phyloP scores from a whole-genome alignment of 192 early-diverging fungal species.

The Entomortierella chlamydospora region DNA sequence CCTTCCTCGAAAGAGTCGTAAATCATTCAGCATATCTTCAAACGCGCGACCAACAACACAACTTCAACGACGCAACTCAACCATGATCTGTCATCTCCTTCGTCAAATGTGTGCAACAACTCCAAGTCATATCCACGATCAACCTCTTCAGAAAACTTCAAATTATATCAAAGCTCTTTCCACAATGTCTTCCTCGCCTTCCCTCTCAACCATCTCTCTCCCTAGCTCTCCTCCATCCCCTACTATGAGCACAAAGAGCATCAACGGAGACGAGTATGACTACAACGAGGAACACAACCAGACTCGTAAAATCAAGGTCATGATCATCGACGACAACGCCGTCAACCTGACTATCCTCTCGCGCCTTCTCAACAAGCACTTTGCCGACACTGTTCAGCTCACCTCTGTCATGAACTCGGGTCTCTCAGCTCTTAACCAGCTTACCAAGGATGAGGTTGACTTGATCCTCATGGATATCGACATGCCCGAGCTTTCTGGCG shows the following conservation, averaged over 20 bases:
- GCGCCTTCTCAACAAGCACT: constrained; percentile 66
- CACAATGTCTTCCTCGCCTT: constrained; percentile 28
- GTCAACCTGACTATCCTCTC: constrained; percentile 72
- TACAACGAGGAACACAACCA: constrained; percentile 18
- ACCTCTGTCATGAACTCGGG: constrained; percentile 63
- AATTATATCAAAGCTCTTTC: constrained; percentile 8
- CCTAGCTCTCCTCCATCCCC: constrained; percentile 45
- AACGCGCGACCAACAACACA: constrained; percentile 5
- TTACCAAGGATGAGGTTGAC: constrained; percentile 63
- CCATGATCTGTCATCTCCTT: constrained; percentile 50
- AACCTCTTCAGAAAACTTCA: constrained; percentile 26
- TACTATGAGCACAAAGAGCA: constrained; percentile 45
- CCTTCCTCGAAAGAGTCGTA: constrained; percentile 8
- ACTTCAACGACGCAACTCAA: constrained; percentile 13
- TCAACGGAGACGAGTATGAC: constrained; percentile 47
- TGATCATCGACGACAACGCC: constrained; percentile 76
- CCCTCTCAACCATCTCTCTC: constrained; percentile 25
- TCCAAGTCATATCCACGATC: constrained; percentile 19
- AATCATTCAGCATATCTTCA: constrained; percentile 10
- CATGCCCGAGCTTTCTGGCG: constrained; percentile 72
- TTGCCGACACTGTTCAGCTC: constrained; percentile 57
- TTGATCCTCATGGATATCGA: constrained; percentile 77
- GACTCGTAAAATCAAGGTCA: constrained; percentile 57
- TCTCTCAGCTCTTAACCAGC: constrained; percentile 58
- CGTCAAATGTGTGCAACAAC: constrained; percentile 48